These are phyloP conservation scores for Gloeostereum incarnatum DNA, from an alignment of 768 basidiomycete genomes.

Conservation along the genomic window DNA sequence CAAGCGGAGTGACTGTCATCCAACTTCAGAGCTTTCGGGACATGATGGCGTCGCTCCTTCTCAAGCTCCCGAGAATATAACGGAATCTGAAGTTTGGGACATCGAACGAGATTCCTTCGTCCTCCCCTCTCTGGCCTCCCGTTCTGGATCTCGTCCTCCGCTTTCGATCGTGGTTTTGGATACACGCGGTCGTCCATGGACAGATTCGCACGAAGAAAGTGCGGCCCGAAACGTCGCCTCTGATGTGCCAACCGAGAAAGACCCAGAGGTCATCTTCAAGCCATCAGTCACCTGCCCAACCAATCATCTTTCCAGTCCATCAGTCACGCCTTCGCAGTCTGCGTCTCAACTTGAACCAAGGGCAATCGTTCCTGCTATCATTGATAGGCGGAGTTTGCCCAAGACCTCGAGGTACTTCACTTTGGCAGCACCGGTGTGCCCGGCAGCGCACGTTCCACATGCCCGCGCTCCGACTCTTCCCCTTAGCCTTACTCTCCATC, in stretches of 20 bases:
- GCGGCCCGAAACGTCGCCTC: too few species aligned
- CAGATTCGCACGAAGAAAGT: too few species aligned
- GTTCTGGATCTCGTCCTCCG: constrained; percentile 8
- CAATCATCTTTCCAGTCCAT: constrained; percentile 9
- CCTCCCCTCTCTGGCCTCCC: constrained; percentile 14
- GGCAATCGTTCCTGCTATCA: too few species aligned
- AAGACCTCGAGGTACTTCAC: too few species aligned
- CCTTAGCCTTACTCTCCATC: too few species aligned
- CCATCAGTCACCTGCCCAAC: not conserved
- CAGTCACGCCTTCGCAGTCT: constrained; percentile 41
- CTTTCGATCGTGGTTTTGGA: not conserved
- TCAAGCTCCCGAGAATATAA: constrained; percentile 2
- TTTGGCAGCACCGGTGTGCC: too few species aligned
- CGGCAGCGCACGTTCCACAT: too few species aligned
- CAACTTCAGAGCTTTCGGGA: constrained; percentile 2
- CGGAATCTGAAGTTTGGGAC: constrained; percentile 43
- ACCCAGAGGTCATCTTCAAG: not conserved
- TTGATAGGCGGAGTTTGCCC: too few species aligned
- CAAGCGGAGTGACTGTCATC: not conserved
- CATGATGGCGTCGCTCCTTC: too few species aligned
- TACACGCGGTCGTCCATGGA: not conserved
- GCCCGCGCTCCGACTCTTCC: too few species aligned
- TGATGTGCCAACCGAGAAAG: too few species aligned
- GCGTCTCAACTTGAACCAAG: constrained; percentile 44
- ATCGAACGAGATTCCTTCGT: constrained; percentile 33